Evolutionary conservation across 176 grass and related monocot species (phyloP).

Genomic region (Oryza punctata): DNA sequence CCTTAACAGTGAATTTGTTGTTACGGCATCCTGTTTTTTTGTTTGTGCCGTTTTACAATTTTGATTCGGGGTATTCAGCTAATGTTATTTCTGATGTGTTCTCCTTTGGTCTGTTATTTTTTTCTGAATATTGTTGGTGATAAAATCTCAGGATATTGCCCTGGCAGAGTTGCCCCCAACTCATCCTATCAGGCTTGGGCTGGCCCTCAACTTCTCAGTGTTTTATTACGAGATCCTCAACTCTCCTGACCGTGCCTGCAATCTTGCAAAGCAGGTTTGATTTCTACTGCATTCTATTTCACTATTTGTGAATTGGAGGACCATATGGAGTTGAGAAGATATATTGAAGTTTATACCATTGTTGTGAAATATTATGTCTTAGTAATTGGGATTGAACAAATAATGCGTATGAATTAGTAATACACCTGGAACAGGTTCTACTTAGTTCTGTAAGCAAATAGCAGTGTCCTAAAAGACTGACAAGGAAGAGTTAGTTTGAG

Average conservation of each 20-base stretch:
- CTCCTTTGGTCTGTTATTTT: neutral
- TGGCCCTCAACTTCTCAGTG: conserved; percentile 57
- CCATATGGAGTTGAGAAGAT: conserved; percentile 1
- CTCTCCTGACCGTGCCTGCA: conserved; percentile 52
- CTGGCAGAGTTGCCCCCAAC: conserved; percentile 38
- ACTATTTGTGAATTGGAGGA: neutral
- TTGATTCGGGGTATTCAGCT: neutral
- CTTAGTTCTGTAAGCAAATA: conserved; percentile 13
- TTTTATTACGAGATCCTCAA: conserved; percentile 59
- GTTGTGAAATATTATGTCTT: neutral
- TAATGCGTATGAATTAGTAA: neutral
- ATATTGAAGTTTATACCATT: conserved; percentile 1
- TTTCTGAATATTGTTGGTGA: conserved; percentile 14
- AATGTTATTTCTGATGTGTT: neutral
- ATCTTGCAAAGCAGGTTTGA: conserved; percentile 49
- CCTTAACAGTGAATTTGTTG: conserved; percentile 10
- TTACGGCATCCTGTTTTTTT: neutral
- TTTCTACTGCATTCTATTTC: neutral
- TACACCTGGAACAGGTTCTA: neutral
- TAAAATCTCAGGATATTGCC: conserved; percentile 49
- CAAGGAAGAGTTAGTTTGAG: neutral
- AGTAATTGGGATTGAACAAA: neutral
- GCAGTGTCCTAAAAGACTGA: neutral
- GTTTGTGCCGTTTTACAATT: neutral
- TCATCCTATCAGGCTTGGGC: conserved; percentile 56